Conservation (phyloP, 2,329 filamentous ascomycete species). For the Rhynchosporium agropyri region DNA sequence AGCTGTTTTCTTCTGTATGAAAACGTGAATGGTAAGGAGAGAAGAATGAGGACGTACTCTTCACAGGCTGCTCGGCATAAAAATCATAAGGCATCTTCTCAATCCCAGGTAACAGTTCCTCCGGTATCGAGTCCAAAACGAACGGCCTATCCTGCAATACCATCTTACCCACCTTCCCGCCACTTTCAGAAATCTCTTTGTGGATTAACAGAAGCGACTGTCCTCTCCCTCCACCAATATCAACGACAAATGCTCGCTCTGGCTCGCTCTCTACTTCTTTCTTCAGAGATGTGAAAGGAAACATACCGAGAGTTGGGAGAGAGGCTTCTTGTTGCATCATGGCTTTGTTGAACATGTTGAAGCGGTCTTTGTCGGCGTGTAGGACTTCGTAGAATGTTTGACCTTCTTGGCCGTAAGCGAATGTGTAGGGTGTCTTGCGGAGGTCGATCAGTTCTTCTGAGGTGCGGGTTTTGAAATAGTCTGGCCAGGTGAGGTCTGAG, state of each 20-base stretch:
- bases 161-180: slow-evolving; percentile 5
- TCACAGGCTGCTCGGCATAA: slow-evolving; percentile 37
- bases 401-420: slow-evolving; percentile 24
- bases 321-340: slow-evolving; percentile 27
- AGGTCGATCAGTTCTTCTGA: slow-evolving; percentile 21
- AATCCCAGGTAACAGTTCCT: slow-evolving; percentile 23
- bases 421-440: slow-evolving; percentile 25
- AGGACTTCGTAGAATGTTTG: slow-evolving; percentile 26
- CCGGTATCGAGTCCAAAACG: slow-evolving; percentile 15
- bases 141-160: slow-evolving; percentile 23
- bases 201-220: slow-evolving; percentile 20
- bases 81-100: slow-evolving; percentile 38
- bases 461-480: slow-evolving; percentile 19
- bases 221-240: slow-evolving; percentile 24
- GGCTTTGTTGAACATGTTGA: slow-evolving; percentile 26
- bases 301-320: slow-evolving; percentile 28
- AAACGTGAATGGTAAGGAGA: background rate
- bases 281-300: slow-evolving; percentile 23
- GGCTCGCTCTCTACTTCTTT: slow-evolving; percentile 17
- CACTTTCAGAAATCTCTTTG: slow-evolving; percentile 15
- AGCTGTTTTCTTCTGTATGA: background rate
- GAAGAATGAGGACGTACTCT: slow-evolving; percentile 16
- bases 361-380: slow-evolving; percentile 18
- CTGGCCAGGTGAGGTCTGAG: slow-evolving; percentile 14
- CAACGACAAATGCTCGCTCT: slow-evolving; percentile 20